Evolutionary conservation across 805 yeast genomes (phyloP).

Genomic region (Yarrowia deformans): DNA sequence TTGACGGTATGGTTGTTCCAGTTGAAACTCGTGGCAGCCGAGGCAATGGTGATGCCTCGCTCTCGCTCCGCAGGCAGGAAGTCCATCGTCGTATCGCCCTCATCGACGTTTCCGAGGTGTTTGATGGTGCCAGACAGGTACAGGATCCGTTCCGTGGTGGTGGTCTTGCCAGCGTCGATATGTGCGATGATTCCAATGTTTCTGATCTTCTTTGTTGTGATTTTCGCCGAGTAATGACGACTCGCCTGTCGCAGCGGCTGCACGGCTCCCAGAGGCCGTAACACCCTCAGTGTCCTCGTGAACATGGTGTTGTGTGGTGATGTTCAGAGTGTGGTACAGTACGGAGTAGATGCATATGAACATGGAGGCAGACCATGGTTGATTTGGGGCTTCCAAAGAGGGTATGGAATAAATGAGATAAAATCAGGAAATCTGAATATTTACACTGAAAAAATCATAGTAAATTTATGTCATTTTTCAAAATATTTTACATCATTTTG

Average conservation of each 20-base stretch:
- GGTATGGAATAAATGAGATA: too few species aligned
- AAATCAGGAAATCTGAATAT: too few species aligned
- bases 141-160: conserved; percentile 96
- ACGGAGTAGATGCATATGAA: too few species aligned
- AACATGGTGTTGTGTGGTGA: not conserved
- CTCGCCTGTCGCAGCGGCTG: not conserved
- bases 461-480: too few species aligned
- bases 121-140: conserved; percentile 82
- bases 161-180: conserved; percentile 98
- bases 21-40: conserved; percentile 91
- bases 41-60: conserved; percentile 94
- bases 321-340: not conserved
- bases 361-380: too few species aligned
- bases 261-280: not conserved
- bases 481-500: too few species aligned
- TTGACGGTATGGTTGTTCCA: conserved; percentile 84
- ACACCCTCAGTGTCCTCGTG: not conserved
- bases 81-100: conserved; percentile 96
- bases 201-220: conserved; percentile 54
- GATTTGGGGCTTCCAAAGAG: too few species aligned
- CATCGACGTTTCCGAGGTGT: conserved; percentile 88
- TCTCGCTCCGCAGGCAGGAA: conserved; percentile 87
- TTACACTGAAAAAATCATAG: too few species aligned
- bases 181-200: conserved; percentile 98
- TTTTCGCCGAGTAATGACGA: not conserved